phyloP scores from a whole-genome alignment of 371 early-diverging fungal species.

The Batkoa obscura region DNA sequence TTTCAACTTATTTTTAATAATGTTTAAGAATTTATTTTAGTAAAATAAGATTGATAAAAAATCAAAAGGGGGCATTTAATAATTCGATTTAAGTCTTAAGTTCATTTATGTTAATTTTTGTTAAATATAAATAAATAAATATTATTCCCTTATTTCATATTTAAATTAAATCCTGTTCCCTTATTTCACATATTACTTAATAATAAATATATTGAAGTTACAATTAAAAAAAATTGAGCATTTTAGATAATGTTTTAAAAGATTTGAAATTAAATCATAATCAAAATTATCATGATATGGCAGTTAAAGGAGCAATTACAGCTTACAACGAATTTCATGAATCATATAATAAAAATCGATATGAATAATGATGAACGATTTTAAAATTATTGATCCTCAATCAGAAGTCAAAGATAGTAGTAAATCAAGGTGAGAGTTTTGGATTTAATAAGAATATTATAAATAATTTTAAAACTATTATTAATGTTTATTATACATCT shows the following conservation, averaged over 20 bases:
- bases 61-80: no score
- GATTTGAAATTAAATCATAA: constrained; percentile 49
- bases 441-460: background rate
- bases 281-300: constrained; percentile 56
- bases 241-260: constrained; percentile 22
- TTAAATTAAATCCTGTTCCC: no score
- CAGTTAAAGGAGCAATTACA: constrained; percentile 39
- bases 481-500: background rate
- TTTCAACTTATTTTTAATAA: no score
- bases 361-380: background rate
- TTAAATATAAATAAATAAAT: no score
- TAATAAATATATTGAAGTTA: no score
- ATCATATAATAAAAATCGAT: background rate
- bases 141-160: no score
- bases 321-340: constrained; percentile 35
- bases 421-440: background rate
- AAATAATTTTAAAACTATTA: background rate
- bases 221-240: constrained; percentile 17
- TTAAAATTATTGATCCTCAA: background rate
- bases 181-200: no score
- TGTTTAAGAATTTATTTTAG: no score
- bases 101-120: no score
- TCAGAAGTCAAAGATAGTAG: background rate
- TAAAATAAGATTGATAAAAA: no score
- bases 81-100: no score